phyloP scores from a whole-genome alignment of 257 asterid species.

The Salvia hispanica region DNA sequence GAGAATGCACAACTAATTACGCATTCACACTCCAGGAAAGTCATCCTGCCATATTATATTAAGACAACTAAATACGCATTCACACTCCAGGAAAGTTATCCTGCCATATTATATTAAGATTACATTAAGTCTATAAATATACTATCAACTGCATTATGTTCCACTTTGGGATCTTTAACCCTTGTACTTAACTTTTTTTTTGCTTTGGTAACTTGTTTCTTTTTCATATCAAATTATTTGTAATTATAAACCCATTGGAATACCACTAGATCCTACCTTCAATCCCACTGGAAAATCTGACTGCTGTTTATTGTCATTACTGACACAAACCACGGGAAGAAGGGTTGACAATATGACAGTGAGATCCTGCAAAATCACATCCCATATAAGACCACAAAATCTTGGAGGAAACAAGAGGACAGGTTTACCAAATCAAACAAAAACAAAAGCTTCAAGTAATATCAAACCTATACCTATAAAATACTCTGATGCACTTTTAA shows the following conservation, averaged over 20 bases:
- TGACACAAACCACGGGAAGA: slow-evolving; percentile 89
- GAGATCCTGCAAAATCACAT: slow-evolving; percentile 68
- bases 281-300: slow-evolving; percentile 76
- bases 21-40: too few species aligned
- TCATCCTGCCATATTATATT: too few species aligned
- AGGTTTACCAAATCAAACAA: slow-evolving; percentile 5
- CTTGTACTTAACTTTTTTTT: background rate
- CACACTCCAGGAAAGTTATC: too few species aligned
- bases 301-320: slow-evolving; percentile 67
- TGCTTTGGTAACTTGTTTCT: background rate
- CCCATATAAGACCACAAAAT: slow-evolving; percentile 28
- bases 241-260: background rate
- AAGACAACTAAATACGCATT: too few species aligned
- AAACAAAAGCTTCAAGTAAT: slow-evolving; percentile 19
- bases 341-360: slow-evolving; percentile 80
- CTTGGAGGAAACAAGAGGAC: slow-evolving; percentile 20
- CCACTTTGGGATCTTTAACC: background rate
- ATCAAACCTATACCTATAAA: too few species aligned
- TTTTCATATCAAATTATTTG: background rate
- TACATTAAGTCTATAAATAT: too few species aligned
- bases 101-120: too few species aligned
- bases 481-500: too few species aligned
- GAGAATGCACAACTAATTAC: too few species aligned
- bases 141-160: background rate
- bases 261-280: slow-evolving; percentile 53